phyloP scores from a whole-genome alignment of 208 protist genomes.

The Leishmania arabica region DNA sequence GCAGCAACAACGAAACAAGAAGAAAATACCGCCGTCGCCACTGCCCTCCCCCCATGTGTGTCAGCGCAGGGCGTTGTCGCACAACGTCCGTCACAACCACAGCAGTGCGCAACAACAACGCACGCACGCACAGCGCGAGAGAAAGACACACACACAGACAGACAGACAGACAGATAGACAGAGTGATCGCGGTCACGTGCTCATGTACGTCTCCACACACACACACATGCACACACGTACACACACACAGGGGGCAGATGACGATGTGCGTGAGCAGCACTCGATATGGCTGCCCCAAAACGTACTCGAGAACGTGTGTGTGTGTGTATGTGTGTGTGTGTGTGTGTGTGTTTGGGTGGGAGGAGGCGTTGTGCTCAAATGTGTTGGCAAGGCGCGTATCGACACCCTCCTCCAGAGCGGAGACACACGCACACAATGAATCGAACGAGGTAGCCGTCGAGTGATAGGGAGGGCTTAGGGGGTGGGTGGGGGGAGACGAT shows the following conservation, averaged over 20 bases:
- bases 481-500: background rate
- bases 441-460: background rate
- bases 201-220: background rate
- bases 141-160: slow-evolving; percentile 3
- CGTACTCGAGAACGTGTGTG: background rate
- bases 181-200: background rate
- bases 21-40: background rate
- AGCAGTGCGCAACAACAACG: slow-evolving; percentile 21
- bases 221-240: background rate
- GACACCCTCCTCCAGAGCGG: background rate
- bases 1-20: background rate
- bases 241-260: background rate
- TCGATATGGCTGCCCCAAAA: background rate
- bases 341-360: background rate
- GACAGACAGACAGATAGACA: background rate
- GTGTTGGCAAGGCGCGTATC: background rate
- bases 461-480: background rate
- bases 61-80: background rate
- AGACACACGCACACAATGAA: background rate
- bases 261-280: background rate
- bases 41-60: background rate
- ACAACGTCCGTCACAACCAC: background rate
- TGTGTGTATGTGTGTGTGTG: background rate
- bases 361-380: background rate
- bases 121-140: background rate